Evolutionary conservation across 805 yeast genomes (phyloP).

Genomic region (Metschnikowia reukaufii): DNA sequence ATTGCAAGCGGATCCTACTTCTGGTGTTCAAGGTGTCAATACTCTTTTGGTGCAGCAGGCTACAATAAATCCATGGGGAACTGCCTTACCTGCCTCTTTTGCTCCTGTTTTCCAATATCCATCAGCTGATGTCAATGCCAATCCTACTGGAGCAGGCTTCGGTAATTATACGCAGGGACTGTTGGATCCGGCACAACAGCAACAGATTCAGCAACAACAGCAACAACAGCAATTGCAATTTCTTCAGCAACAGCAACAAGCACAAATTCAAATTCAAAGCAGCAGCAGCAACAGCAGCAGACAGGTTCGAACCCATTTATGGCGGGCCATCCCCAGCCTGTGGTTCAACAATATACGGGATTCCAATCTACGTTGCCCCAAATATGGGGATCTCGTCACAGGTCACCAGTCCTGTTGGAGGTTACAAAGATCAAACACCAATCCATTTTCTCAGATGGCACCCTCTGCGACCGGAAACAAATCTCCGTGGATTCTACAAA

Average conservation of each 20-base stretch:
- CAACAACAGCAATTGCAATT: not conserved
- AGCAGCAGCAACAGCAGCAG: slow-evolving; percentile 6
- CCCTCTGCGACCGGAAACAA: slow-evolving; percentile 10
- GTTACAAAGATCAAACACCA: slow-evolving; percentile 32
- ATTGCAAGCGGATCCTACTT: not conserved
- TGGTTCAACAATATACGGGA: slow-evolving; percentile 14
- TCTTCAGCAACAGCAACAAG: slow-evolving; percentile 13
- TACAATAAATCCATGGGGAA: slow-evolving; percentile 43
- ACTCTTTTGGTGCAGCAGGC: slow-evolving; percentile 39
- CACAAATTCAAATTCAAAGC: slow-evolving; percentile 7
- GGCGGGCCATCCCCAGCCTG: slow-evolving; percentile 7
- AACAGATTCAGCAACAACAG: slow-evolving; percentile 12
- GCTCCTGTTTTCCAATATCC: slow-evolving; percentile 10
- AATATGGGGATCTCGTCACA: not conserved
- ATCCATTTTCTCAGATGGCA: slow-evolving; percentile 34
- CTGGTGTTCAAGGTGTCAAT: not conserved
- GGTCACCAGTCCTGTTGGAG: not conserved
- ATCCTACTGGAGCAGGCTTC: slow-evolving; percentile 58
- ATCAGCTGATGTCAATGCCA: slow-evolving; percentile 16
- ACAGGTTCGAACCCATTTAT: slow-evolving; percentile 17
- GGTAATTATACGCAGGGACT: slow-evolving; percentile 46
- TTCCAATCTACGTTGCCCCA: slow-evolving; percentile 8
- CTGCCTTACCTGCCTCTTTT: slow-evolving; percentile 14
- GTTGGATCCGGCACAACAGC: slow-evolving; percentile 19
- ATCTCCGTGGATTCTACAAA: slow-evolving; percentile 32